These are phyloP conservation scores for Agarophyton chilense DNA, from an alignment of 23 red algal species.

Conservation along the genomic window DNA sequence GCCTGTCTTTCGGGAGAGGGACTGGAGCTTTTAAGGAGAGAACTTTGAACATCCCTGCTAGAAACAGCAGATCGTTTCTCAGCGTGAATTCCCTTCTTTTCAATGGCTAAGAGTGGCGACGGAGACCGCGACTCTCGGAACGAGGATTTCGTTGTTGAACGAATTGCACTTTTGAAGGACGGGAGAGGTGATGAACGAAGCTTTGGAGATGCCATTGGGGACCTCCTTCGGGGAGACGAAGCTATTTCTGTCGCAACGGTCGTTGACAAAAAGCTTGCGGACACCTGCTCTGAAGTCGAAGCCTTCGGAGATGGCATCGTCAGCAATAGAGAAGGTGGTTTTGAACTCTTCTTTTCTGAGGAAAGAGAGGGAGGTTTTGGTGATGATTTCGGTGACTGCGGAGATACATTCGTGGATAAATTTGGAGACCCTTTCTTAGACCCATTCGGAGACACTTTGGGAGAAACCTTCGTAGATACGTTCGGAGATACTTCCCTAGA, in stretches of 20 bases:
- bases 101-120: neutral
- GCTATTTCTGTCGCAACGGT: neutral
- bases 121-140: neutral
- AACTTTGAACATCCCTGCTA: neutral
- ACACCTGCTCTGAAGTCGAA: neutral
- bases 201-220: constrained; percentile 7
- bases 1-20: neutral
- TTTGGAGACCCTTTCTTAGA: no score
- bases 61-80: neutral
- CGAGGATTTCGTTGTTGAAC: neutral
- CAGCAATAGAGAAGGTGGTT: neutral
- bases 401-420: no score
- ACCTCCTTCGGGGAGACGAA: neutral
- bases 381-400: no score
- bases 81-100: neutral
- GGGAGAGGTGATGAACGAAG: constrained; percentile 42
- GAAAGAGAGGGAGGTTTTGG: neutral
- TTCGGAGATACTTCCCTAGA: no score
- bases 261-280: neutral
- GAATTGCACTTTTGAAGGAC: constrained; percentile 15
- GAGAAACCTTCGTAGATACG: no score
- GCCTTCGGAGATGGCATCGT: neutral
- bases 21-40: neutral
- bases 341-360: neutral
- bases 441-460: no score